phyloP scores from a whole-genome alignment of 371 early-diverging fungal species.

The Chytridium lagenaria region DNA sequence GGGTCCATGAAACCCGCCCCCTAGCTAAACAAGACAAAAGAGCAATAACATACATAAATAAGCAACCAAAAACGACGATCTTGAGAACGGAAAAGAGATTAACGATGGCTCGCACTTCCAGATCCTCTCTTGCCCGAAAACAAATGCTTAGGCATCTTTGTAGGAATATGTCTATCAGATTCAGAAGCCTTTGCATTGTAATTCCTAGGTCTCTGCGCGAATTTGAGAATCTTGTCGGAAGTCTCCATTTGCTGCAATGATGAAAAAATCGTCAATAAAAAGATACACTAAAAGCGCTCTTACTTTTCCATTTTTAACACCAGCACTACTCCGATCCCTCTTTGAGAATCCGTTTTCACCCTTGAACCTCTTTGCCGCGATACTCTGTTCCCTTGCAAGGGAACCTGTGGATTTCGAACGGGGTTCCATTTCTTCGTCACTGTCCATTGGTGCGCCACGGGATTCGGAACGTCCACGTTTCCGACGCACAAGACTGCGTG shows the following conservation, averaged over 20 bases:
- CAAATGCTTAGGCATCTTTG: conserved; percentile 97
- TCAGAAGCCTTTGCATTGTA: conserved; percentile 89
- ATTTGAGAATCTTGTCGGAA: conserved; percentile 76
- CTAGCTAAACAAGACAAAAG: not conserved
- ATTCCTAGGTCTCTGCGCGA: conserved; percentile 74
- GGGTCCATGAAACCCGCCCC: too few species aligned
- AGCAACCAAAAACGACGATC: conserved; percentile 12
- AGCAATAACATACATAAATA: conserved; percentile 8
- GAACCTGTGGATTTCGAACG: conserved; percentile 56
- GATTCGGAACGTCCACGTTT: conserved; percentile 80
- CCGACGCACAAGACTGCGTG: conserved; percentile 54
- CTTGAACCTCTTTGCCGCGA: conserved; percentile 49
- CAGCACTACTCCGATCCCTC: conserved; percentile 63
- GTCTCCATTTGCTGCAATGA: conserved; percentile 63
- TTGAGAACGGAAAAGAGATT: conserved; percentile 1
- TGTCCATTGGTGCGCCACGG: conserved; percentile 53
- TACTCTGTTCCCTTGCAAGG: conserved; percentile 37
- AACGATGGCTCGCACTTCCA: conserved; percentile 54
- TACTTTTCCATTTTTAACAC: conserved; percentile 77
- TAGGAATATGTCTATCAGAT: conserved; percentile 85
- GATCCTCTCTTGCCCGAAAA: conserved; percentile 87
- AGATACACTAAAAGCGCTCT: too few species aligned
- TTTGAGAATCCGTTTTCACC: conserved; percentile 28
- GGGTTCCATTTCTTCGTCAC: too few species aligned
- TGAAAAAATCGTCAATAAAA: too few species aligned